Evolutionary conservation across 768 basidiomycete genomes (phyloP).

Genomic region (Leccinum imitatum): DNA sequence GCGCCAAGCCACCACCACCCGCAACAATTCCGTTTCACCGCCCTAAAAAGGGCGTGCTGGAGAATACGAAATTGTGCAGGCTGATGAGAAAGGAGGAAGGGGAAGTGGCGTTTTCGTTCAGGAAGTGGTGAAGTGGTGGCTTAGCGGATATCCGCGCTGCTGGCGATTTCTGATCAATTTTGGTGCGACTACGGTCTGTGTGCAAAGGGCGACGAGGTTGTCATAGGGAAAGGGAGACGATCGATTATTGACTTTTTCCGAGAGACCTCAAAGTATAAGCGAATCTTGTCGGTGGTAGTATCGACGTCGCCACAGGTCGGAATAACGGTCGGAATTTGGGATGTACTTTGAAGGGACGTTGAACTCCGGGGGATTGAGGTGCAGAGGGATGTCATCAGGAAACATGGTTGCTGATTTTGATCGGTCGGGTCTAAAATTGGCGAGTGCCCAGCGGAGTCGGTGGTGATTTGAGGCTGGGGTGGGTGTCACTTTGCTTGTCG

Average conservation of each 20-base stretch:
- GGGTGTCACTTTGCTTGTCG: neutral
- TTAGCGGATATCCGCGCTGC: neutral
- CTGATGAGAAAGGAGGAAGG: neutral
- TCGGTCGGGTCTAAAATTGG: neutral
- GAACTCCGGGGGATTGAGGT: neutral
- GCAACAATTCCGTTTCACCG: conserved; percentile 7
- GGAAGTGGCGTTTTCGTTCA: neutral
- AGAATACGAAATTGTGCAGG: conserved; percentile 11
- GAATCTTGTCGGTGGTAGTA: neutral
- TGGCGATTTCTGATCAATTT: neutral
- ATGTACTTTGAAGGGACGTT: neutral
- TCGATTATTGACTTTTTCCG: neutral
- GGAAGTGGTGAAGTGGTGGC: conserved; percentile 1
- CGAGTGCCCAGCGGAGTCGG: neutral
- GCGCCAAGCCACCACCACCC: neutral
- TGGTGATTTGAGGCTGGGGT: neutral
- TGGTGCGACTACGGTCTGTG: neutral
- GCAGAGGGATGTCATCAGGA: neutral
- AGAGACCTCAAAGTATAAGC: neutral
- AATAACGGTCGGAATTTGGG: neutral
- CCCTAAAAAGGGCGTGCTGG: conserved; percentile 18
- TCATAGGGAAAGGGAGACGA: neutral
- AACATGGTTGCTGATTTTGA: neutral
- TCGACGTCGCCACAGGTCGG: neutral
- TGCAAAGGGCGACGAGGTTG: conserved; percentile 1